These are phyloP conservation scores for Ophiostoma tasmaniense DNA, from an alignment of 2,329 filamentous ascomycete species.

Conservation along the genomic window DNA sequence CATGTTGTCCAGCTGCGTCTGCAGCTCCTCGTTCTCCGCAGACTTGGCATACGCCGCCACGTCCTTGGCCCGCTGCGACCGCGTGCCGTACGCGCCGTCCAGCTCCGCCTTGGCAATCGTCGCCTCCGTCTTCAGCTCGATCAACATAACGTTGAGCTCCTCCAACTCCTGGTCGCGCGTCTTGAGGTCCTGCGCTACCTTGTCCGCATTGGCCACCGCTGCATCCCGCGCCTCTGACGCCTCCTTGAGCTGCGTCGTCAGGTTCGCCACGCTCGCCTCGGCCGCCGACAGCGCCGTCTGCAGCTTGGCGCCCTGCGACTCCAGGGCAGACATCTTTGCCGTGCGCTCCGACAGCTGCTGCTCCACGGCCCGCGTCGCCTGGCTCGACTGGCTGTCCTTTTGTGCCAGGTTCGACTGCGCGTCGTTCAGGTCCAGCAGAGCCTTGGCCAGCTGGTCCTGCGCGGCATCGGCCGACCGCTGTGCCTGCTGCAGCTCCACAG, in stretches of 20 bases:
- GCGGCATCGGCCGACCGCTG: conserved; percentile 32
- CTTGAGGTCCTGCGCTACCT: conserved; percentile 38
- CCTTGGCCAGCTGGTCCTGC: conserved; percentile 42
- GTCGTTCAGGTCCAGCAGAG: conserved; percentile 40
- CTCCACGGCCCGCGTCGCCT: conserved; percentile 20
- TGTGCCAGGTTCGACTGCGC: conserved; percentile 22
- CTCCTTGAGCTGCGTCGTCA: conserved; percentile 30
- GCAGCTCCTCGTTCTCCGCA: conserved; percentile 39
- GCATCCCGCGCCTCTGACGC: conserved; percentile 25
- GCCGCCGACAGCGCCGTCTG: conserved; percentile 31
- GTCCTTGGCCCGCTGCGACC: conserved; percentile 50
- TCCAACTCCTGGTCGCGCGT: conserved; percentile 45
- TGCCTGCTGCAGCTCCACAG: conserved; percentile 41
- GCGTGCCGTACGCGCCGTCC: conserved; percentile 52
- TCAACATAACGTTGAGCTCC: conserved; percentile 41
- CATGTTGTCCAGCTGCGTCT: conserved; percentile 41
- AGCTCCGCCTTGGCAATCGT: conserved; percentile 54
- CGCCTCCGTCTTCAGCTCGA: conserved; percentile 53
- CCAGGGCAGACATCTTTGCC: conserved; percentile 31
- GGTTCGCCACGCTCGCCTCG: conserved; percentile 31
- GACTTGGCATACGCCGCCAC: conserved; percentile 45
- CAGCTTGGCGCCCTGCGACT: conserved; percentile 27
- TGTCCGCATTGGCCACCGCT: conserved; percentile 24
- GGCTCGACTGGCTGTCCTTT: conserved; percentile 16
- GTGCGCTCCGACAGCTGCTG: conserved; percentile 19